Base-by-base conservation (phyloP, 257 asterid species). In the Solanum tacnaense region DNA sequence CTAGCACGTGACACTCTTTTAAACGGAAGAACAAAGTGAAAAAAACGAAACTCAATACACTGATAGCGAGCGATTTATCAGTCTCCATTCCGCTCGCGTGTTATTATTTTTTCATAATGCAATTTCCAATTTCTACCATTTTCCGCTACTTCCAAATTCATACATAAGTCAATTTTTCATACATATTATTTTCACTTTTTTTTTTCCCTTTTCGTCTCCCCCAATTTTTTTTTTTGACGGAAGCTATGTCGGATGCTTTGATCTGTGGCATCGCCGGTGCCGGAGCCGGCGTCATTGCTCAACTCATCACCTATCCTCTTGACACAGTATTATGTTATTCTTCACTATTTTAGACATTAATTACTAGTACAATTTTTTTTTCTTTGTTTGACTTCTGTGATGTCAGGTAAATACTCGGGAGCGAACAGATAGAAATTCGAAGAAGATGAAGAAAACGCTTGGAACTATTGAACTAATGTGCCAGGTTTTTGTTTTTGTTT, bases 241-340 rank as follows among this genome's bases (percentile, higher is more conserved):
- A 65, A 86, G 84, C 62, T 49, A 97, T 97, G 99, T 95, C 98
- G 21, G 98, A 97, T 91, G 99, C 99, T 87, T 90, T 97, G 96
- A 97, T 97, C 93, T 94, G 94, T 87, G 98, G 98, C 73, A 94
- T 97, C 89, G 95, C 99, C 93, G 99, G 99, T 3, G 98, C 98
- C 91, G 99, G 99, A 60, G 98, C 98, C 9, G 99, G 99, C 41
- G 93, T 94, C 79, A 95, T 97, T 65, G 99, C 99, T 88, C 98
- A 95, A 90, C 98, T 97, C 90, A 91, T 97, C 81, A 97, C 99
- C 5, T 97, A 94, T 84, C 99, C 99, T 88, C 98, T 97, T 58
- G 98, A 95, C 89, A 97, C 98, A 23, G 99, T 97, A 91, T 7
- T 20, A 20, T 44, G 3, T 78, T 41, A 13, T 25, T 49, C 27